Evolutionary conservation across 2,329 filamentous ascomycete species (phyloP), one percentile per base, ranked within the genome.

Genomic region (Allantophomopsis cytisporea): DNA sequence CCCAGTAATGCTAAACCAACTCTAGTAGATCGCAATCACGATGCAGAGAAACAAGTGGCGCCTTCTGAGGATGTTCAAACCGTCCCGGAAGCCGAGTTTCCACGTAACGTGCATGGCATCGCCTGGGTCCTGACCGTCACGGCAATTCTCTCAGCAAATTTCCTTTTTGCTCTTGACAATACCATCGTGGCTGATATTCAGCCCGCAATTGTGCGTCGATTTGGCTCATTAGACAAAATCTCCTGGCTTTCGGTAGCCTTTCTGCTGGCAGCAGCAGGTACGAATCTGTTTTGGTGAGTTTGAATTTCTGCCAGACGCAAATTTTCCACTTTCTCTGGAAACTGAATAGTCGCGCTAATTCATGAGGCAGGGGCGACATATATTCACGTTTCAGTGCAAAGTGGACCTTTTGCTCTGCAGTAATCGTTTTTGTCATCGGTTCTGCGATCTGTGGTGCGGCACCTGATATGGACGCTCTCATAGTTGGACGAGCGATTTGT

Each of bases 401-500:
- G 21, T 39, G 40, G 28, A 47, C 44, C n/a, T 50, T 45, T 38
- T 18, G 50, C 3, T 35, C 36, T 15, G 38, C 41, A 33, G 42
- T 50, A n/a, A 36, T 46, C 35, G 20, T 43, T 18, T 43, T 43
- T 21, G 5, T 21, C 5, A 42, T 56, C 11, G 57, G 57, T 3
- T 57, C 54, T 2, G 50, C 54, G 1, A 30, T 60, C 10, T 61
- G 58, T 38, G 58, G 54, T 20, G 49, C 52, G 6, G 57, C 58
- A 12, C 56, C 58, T 8, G 54, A 39, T 12, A 58, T 59, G 54
- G 47, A 61, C 40, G 62, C 63, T 14, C 45, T 73, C 12, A 72
- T 73, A 40, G 49, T 66, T 11, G 66, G 66, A 4, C 56, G 66
- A 5, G 63, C 57, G n/a, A 53, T 68, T 21, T 57, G 58, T 34